Base-by-base conservation (phyloP, 169 alveolate genomes). In the Eimeria falciformis region DNA sequence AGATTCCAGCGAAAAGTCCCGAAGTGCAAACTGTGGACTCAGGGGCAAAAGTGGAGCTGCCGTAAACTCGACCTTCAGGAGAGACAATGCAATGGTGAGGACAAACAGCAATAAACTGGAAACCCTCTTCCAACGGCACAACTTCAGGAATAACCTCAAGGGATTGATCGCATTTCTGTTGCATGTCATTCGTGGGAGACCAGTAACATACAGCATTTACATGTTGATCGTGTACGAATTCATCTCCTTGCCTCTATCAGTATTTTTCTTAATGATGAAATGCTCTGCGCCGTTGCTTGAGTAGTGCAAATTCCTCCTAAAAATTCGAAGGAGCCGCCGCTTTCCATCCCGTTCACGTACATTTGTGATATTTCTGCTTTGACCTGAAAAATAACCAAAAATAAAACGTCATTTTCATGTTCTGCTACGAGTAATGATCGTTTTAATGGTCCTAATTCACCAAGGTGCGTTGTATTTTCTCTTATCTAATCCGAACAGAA, bases 271-370 rank as follows among this genome's bases (percentile, higher is more conserved):
- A 50, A 14, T 14, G 62, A 50, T 11, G 62, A 50, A 50, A 50
- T 50, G 62, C 62, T 14, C 62, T 50, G 7, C 14, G 62, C 62
- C 62, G n/a, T 7, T 14, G 14, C 62, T 50, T 50, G 62, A 18
- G 73, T 12, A n/a, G 56, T 90, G 45, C 93, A 90, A 29, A 77
- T 45, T 11, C 90, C 50, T n/a, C 93, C 93, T 14, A 73, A 40
- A 21, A 90, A 79, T 68, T 90, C 93, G 50, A 90, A 90, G 23
- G 93, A 81, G 33, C 94, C 94, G 0, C 94, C 94, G 46, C 86
- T 56, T 3, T 91, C 94, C 69, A 85, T 79, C 29, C 94, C 94
- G 37, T 79, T 91, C n/a, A 79, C 87, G 25, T 62, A 91, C 93
- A 84, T 91, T 53, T 84, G 66, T 27, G 92, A 69, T n/a, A 91